phyloP scores from a whole-genome alignment of 139 green algal genomes.

The Chlorella vulgaris region DNA sequence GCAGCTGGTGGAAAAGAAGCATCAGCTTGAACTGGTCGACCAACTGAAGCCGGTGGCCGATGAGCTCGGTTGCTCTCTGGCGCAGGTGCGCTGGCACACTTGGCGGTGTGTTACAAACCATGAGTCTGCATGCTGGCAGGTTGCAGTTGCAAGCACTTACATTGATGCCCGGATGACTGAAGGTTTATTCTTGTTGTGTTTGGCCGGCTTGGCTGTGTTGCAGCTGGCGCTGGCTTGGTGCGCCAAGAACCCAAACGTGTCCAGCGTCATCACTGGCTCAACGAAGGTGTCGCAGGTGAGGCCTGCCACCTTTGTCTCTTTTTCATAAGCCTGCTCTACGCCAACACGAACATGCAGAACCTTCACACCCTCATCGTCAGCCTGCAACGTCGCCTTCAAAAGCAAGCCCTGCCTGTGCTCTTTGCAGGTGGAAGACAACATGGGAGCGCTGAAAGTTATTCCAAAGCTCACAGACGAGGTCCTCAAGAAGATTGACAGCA shows the following conservation, averaged over 20 bases:
- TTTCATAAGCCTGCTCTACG: background rate
- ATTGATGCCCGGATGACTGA: too few species aligned
- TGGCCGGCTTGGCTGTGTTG: background rate
- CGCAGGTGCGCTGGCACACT: conserved; percentile 51
- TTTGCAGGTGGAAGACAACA: conserved; percentile 81
- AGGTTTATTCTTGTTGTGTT: background rate
- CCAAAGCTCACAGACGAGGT: conserved; percentile 67
- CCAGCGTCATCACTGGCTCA: conserved; percentile 81
- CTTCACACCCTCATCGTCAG: too few species aligned
- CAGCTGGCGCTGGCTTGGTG: conserved; percentile 82
- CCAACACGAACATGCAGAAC: background rate
- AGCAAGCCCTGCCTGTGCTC: too few species aligned
- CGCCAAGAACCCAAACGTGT: conserved; percentile 72
- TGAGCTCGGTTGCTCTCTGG: conserved; percentile 68
- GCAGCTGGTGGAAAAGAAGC: conserved; percentile 38
- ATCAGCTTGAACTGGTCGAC: conserved; percentile 63
- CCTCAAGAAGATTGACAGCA: conserved; percentile 40
- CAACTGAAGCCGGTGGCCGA: conserved; percentile 71
- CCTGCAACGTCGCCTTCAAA: too few species aligned
- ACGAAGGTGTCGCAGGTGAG: conserved; percentile 67
- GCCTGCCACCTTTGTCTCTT: background rate
- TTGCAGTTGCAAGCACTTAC: too few species aligned
- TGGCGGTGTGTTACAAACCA: too few species aligned
- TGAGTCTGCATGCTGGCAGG: too few species aligned
- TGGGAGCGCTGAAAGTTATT: conserved; percentile 71